Evolutionary conservation across 305 asterid genomes (phyloP), one percentile per base, ranked within the genome.

Genomic region (Fraxinus ornus): DNA sequence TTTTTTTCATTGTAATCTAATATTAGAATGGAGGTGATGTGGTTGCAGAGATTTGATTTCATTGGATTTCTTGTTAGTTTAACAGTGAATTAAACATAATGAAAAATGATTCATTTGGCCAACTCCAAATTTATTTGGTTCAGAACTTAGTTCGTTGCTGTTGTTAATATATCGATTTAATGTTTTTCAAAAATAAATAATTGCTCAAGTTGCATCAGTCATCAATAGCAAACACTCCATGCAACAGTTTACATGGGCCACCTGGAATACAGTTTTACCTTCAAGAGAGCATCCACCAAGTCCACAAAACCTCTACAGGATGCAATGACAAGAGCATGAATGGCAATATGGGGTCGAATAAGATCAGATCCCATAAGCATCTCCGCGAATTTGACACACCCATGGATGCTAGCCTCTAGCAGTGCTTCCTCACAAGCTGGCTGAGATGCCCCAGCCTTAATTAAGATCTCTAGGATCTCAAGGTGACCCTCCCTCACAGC

Each of bases 381-480:
- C 88, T 90, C 92, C 60, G 87, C 92, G 37, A 88, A 62, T 26
- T 85, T 87, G 15, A 90, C 86, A 76, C 90, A 84, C 35, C 98
- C 98, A 80, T 92, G 93, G 85, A 81, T 89, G 93, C 95, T 82
- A 79, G 92, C 95, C 87, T 92, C 98, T 75, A 92, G 82, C 77
- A 94, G 85, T 39, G 98, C 97, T 82, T 94, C 97, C 89, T 94
- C 98, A 77, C 98, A 94, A 84, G 97, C 94, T 22, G 88, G 91
- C 79, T 94, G 98, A 82, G 91, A 92, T 44, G 98, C 91, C 81
- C 98, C 98, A 28, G 95, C 91, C 86, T 90, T 91, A 75, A 92
- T 85, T 87, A 94, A 88, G 87, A 90, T 87, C 86, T 90, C 90
- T 68, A 91, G 88, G 85, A 91, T 92, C 84, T 90, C 94, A 19